These are phyloP conservation scores for Serendipita sp. DNA, from an alignment of 768 basidiomycete genomes.

Conservation along the genomic window DNA sequence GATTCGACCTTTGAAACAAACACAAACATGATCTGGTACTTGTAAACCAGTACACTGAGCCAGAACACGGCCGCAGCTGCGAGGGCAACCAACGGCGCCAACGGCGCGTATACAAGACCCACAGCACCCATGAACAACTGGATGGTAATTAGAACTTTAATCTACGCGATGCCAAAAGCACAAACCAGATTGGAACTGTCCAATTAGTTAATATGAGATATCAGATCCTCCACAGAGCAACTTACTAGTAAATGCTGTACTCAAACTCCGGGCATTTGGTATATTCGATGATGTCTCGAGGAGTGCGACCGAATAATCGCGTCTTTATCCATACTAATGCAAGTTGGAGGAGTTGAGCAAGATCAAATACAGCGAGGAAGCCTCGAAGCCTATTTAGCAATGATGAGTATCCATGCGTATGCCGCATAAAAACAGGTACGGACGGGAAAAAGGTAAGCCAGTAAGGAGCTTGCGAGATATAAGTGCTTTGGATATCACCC, in stretches of 20 bases:
- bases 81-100: slow-evolving; percentile 78
- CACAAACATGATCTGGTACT: slow-evolving; percentile 95
- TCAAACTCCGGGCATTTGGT: slow-evolving; percentile 83
- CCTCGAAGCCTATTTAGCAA: slow-evolving; percentile 53
- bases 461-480: slow-evolving; percentile 80
- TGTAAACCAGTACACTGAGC: slow-evolving; percentile 58
- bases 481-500: slow-evolving; percentile 61
- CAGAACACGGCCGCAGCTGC: slow-evolving; percentile 78
- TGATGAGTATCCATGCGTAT: neutral
- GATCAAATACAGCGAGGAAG: slow-evolving; percentile 85
- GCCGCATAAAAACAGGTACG: slow-evolving; percentile 17
- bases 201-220: neutral
- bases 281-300: slow-evolving; percentile 78
- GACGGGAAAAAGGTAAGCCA: slow-evolving; percentile 92
- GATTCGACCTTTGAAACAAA: slow-evolving; percentile 78
- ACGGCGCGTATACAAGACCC: slow-evolving; percentile 81
- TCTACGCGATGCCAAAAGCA: neutral
- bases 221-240: slow-evolving; percentile 10
- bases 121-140: slow-evolving; percentile 86
- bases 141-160: neutral
- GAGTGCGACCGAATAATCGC: slow-evolving; percentile 71
- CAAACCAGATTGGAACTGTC: slow-evolving; percentile 38
- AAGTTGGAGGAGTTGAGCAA: slow-evolving; percentile 89
- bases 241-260: slow-evolving; percentile 71
- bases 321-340: slow-evolving; percentile 74